Conservation (phyloP, 495 filamentous ascomycete species). For the Aspergillus kassunensis region DNA sequence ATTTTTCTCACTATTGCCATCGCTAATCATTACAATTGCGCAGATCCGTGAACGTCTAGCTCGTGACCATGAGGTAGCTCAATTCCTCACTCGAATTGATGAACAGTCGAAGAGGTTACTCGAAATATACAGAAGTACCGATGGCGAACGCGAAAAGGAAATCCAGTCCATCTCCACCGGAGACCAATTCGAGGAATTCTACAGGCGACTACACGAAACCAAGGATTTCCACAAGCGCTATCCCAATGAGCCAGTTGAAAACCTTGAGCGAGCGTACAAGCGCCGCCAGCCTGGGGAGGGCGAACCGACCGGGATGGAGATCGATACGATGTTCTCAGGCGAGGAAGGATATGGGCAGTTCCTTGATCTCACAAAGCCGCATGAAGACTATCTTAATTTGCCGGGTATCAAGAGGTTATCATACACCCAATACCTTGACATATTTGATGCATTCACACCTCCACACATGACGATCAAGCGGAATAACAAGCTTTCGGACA, state of each 20-base stretch:
- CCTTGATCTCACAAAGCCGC: slow-evolving; percentile 76
- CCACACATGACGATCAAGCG: slow-evolving; percentile 67
- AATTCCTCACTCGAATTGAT: slow-evolving; percentile 80
- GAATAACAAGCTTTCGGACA: slow-evolving; percentile 79
- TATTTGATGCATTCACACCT: slow-evolving; percentile 80
- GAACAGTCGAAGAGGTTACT: slow-evolving; percentile 76
- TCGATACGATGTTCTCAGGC: slow-evolving; percentile 91
- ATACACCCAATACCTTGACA: slow-evolving; percentile 86
- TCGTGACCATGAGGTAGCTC: slow-evolving; percentile 86
- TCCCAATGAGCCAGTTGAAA: slow-evolving; percentile 91
- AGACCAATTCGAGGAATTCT: slow-evolving; percentile 89
- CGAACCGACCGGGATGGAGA: slow-evolving; percentile 57
- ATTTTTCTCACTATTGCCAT: not conserved
- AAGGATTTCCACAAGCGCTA: slow-evolving; percentile 87
- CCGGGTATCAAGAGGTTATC: slow-evolving; percentile 75
- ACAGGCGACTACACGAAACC: slow-evolving; percentile 74
- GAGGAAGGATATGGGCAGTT: slow-evolving; percentile 90
- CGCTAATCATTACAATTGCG: slow-evolving; percentile 23
- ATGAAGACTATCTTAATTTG: slow-evolving; percentile 88
- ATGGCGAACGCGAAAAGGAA: slow-evolving; percentile 67
- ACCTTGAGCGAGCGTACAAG: slow-evolving; percentile 89
- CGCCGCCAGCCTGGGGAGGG: slow-evolving; percentile 63
- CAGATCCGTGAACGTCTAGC: slow-evolving; percentile 81
- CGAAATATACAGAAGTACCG: slow-evolving; percentile 78
- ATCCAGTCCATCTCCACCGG: slow-evolving; percentile 79